These are phyloP conservation scores for Colletotrichum chlorophyti DNA, from an alignment of 2,329 filamentous ascomycete genomes.

Conservation along the genomic window DNA sequence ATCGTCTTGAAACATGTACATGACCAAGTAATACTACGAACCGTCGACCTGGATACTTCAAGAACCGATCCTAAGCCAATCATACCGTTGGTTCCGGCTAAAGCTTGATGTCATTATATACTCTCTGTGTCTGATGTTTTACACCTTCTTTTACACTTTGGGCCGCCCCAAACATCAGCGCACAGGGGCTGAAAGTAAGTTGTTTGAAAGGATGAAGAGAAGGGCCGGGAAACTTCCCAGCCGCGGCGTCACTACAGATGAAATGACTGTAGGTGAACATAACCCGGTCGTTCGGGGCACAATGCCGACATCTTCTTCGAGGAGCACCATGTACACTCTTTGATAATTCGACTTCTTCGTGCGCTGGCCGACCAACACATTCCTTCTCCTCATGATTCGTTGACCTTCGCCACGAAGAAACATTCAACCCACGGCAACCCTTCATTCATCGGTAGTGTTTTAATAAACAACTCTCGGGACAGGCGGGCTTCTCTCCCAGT, in stretches of 20 bases:
- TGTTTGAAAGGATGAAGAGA: constrained; percentile 22
- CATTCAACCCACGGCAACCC: background rate
- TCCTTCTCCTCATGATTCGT: constrained; percentile 6
- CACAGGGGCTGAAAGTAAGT: constrained; percentile 1
- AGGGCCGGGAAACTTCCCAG: background rate
- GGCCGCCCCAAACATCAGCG: constrained; percentile 22
- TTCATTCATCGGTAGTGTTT: background rate
- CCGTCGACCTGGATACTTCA: constrained; percentile 1
- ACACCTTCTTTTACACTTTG: background rate
- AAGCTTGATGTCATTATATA: constrained; percentile 13
- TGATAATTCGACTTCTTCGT: constrained; percentile 7
- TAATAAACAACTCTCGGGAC: too few relatives aligned
- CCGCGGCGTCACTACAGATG: too few relatives aligned
- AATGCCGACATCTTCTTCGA: background rate
- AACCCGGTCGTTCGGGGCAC: too few relatives aligned
- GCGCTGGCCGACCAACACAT: constrained; percentile 19
- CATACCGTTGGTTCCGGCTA: background rate
- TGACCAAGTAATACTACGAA: constrained; percentile 15
- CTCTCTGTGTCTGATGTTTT: constrained; percentile 26
- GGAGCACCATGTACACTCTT: constrained; percentile 8
- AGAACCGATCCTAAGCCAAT: constrained; percentile 13
- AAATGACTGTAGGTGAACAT: too few relatives aligned
- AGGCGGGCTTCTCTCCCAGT: background rate
- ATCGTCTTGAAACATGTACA: constrained; percentile 26
- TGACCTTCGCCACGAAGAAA: background rate